Evolutionary conservation across 2,329 filamentous ascomycete species (phyloP).

Genomic region (Alternaria gansuensis): DNA sequence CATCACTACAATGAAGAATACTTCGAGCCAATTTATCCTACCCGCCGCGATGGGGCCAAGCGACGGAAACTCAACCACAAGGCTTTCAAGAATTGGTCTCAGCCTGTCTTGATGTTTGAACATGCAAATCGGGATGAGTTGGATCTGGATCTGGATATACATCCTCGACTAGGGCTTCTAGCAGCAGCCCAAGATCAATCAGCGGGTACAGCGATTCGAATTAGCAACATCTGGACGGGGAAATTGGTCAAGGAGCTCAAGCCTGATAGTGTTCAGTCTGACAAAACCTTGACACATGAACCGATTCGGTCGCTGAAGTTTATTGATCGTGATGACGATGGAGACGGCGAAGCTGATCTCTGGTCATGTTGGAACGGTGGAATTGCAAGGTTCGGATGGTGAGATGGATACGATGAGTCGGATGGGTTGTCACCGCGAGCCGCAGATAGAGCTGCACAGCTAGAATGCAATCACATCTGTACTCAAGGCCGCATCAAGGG

Average conservation of each 20-base stretch:
- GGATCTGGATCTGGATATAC: conserved; percentile 43
- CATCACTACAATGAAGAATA: conserved; percentile 31
- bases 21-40: conserved; percentile 24
- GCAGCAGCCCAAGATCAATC: conserved; percentile 44
- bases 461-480: neutral
- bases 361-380: conserved; percentile 37
- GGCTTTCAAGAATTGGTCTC: conserved; percentile 28
- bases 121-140: conserved; percentile 40
- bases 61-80: conserved; percentile 23
- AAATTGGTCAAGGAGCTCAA: conserved; percentile 37
- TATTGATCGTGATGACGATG: conserved; percentile 34
- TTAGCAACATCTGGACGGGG: conserved; percentile 50
- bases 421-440: neutral
- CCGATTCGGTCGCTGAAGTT: conserved; percentile 43
- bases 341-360: conserved; percentile 29
- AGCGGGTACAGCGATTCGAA: conserved; percentile 28
- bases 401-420: neutral
- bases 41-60: conserved; percentile 21
- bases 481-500: neutral
- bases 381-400: conserved; percentile 30
- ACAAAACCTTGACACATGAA: neutral
- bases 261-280: neutral
- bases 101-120: conserved; percentile 42
- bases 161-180: conserved; percentile 42
- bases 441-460: neutral